phyloP scores from a whole-genome alignment of 495 filamentous ascomycete species.

The Immersiella caudata region DNA sequence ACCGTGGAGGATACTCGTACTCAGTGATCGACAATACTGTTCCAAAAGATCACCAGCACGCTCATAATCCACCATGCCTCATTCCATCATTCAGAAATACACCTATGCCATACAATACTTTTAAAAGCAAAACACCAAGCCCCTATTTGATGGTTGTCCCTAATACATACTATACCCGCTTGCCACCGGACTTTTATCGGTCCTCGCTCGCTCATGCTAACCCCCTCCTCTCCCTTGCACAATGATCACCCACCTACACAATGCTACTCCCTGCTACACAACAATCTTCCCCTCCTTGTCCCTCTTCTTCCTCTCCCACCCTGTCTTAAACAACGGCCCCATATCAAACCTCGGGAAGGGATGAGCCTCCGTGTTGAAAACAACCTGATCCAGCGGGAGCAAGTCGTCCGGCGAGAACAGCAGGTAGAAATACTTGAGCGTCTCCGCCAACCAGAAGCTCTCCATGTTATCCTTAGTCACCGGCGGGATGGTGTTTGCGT shows the following conservation, averaged over 20 bases:
- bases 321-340: slow-evolving; percentile 76
- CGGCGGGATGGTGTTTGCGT: slow-evolving; percentile 71
- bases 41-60: too few relatives aligned
- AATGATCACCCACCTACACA: background rate
- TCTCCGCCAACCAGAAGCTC: slow-evolving; percentile 97
- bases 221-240: too few relatives aligned
- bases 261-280: background rate
- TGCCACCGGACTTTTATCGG: background rate
- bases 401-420: slow-evolving; percentile 86
- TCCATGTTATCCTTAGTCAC: slow-evolving; percentile 80
- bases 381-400: slow-evolving; percentile 78
- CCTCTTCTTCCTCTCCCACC: slow-evolving; percentile 77
- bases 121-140: background rate
- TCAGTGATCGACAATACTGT: too few relatives aligned
- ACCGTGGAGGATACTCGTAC: too few relatives aligned
- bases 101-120: background rate
- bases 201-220: too few relatives aligned
- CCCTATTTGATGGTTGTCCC: background rate
- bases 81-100: background rate
- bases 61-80: background rate
- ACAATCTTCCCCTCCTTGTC: slow-evolving; percentile 39
- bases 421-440: slow-evolving; percentile 96
- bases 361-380: slow-evolving; percentile 97
- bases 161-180: background rate
- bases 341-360: slow-evolving; percentile 84